phyloP scores from a whole-genome alignment of 768 basidiomycete species.

The Pholiota conissans region DNA sequence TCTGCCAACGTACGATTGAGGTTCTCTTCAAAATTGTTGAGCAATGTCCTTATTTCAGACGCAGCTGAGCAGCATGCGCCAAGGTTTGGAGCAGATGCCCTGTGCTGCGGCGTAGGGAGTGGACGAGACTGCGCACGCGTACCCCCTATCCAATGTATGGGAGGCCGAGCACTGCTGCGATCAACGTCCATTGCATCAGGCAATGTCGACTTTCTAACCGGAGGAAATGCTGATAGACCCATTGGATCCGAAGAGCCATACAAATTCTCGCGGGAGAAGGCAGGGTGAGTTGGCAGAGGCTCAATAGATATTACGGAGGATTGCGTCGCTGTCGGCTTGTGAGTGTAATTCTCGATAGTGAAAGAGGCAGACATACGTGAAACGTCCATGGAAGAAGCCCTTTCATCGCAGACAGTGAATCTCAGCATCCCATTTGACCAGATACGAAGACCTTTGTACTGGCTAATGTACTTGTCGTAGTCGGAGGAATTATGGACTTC shows the following conservation, averaged over 20 bases:
- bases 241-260: neutral
- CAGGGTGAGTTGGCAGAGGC: neutral
- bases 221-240: neutral
- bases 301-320: neutral
- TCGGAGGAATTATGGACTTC: conserved; percentile 61
- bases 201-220: neutral
- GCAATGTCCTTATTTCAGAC: conserved; percentile 46
- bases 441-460: conserved; percentile 47
- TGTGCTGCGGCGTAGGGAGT: conserved; percentile 16
- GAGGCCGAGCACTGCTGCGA: conserved; percentile 17
- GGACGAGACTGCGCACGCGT: neutral
- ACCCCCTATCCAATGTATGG: neutral
- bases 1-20: conserved; percentile 45
- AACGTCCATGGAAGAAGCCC: conserved; percentile 24
- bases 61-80: conserved; percentile 43
- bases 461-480: conserved; percentile 50
- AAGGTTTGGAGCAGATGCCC: conserved; percentile 10
- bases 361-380: conserved; percentile 7
- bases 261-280: neutral
- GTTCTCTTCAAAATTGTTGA: conserved; percentile 53
- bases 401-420: conserved; percentile 61
- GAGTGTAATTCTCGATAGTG: neutral
- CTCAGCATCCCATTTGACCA: conserved; percentile 62
- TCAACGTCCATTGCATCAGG: conserved; percentile 7
- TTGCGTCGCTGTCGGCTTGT: neutral